Evolutionary conservation across 345 rosid genomes (phyloP).

Genomic region (Citrus sp.): DNA sequence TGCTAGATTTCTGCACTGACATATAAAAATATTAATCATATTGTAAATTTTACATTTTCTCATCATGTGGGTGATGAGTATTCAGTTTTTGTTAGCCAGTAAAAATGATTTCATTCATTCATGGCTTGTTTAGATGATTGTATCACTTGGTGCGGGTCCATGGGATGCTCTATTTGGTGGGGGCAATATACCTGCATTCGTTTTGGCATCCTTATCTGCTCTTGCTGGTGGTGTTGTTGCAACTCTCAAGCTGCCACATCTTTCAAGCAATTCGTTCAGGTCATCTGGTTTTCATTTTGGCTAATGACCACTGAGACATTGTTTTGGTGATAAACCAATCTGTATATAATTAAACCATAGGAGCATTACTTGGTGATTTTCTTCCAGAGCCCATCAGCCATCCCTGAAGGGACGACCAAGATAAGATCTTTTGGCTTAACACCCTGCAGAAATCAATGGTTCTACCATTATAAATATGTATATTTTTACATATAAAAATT

Average conservation of each 20-base stretch:
- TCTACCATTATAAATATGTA: conserved; percentile 10
- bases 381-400: background rate
- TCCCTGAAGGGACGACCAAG: background rate
- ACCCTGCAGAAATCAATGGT: background rate
- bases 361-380: background rate
- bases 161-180: conserved; percentile 98
- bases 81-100: background rate
- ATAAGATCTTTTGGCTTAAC: background rate
- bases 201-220: conserved; percentile 67
- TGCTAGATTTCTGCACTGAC: background rate
- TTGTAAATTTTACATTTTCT: background rate
- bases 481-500: conserved; percentile 17
- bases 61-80: background rate
- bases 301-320: conserved; percentile 17
- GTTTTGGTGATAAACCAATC: background rate
- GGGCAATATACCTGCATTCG: conserved; percentile 92
- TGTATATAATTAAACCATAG: background rate
- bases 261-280: conserved; percentile 54
- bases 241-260: conserved; percentile 58
- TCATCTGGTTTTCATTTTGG: conserved; percentile 87
- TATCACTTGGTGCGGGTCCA: conserved; percentile 93
- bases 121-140: conserved; percentile 55
- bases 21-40: background rate
- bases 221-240: conserved; percentile 76
- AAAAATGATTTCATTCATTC: conserved; percentile 15